phyloP scores from a whole-genome alignment of 257 asterid species.

The Forsythia viridissima region DNA sequence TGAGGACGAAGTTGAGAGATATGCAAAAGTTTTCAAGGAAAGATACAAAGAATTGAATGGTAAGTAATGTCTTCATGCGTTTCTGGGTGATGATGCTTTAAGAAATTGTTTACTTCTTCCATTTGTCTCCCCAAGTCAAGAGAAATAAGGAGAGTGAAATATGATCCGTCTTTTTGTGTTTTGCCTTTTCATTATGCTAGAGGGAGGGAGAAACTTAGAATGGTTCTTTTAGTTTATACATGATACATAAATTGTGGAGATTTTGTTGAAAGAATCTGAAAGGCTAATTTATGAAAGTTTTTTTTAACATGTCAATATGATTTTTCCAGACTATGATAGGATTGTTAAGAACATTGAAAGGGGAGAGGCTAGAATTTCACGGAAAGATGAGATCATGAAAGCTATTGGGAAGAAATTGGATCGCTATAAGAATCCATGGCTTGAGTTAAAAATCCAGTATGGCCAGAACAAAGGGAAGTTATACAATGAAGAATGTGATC shows the following conservation, averaged over 20 bases:
- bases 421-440: slow-evolving; percentile 97
- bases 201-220: neutral
- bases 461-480: slow-evolving; percentile 99
- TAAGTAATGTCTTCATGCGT: slow-evolving; percentile 24
- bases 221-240: neutral
- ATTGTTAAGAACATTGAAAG: slow-evolving; percentile 92
- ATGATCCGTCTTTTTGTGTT: neutral
- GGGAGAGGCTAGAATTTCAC: slow-evolving; percentile 96
- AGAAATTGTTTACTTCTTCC: neutral
- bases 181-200: neutral
- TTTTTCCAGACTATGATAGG: slow-evolving; percentile 85
- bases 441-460: slow-evolving; percentile 91
- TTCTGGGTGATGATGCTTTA: neutral
- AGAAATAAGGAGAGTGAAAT: neutral
- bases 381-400: slow-evolving; percentile 98
- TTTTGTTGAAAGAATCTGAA: neutral
- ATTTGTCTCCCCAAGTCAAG: neutral
- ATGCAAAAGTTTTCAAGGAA: slow-evolving; percentile 82
- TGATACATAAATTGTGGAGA: neutral
- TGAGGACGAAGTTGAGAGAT: slow-evolving; percentile 94
- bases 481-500: slow-evolving; percentile 98
- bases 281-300: neutral
- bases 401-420: slow-evolving; percentile 96
- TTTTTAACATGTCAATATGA: slow-evolving; percentile 15
- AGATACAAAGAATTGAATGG: slow-evolving; percentile 96